Conservation (phyloP, 2,329 filamentous ascomycete genomes). For the Blumeria graminis region DNA sequence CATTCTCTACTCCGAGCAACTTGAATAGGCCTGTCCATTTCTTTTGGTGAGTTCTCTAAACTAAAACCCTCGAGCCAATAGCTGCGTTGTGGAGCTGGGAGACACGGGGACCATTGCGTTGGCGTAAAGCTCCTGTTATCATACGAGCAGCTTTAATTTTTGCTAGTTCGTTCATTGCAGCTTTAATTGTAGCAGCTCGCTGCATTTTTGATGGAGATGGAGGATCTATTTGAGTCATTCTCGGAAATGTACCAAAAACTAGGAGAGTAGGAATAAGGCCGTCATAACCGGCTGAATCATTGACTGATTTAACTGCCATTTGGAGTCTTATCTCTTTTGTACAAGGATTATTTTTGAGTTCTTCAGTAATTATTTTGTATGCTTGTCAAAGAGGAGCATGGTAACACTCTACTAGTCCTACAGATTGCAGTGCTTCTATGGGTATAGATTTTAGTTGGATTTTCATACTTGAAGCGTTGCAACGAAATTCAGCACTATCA, state of each 20-base stretch:
- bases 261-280: background rate
- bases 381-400: background rate
- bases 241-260: slow-evolving; percentile 1
- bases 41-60: too few relatives aligned
- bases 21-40: too few relatives aligned
- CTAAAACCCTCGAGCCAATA: slow-evolving; percentile 2
- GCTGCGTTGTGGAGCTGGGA: background rate
- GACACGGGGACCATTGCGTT: background rate
- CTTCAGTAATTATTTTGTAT: background rate
- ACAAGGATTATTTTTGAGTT: background rate
- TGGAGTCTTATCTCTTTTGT: background rate
- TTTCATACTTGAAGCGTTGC: background rate
- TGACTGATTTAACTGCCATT: background rate
- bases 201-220: background rate
- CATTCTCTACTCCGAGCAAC: too few relatives aligned
- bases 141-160: slow-evolving; percentile 1
- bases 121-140: slow-evolving; percentile 1
- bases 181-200: slow-evolving; percentile 1
- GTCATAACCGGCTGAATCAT: background rate
- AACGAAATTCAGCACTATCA: slow-evolving; percentile 2
- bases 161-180: slow-evolving; percentile 3
- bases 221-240: background rate
- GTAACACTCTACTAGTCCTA: slow-evolving; percentile 2
- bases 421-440: slow-evolving; percentile 2
- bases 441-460: background rate